Evolutionary conservation across 2,329 filamentous ascomycete species (phyloP), one percentile per base, ranked within the genome.

Genomic region (Mycocentrospora acerina): DNA sequence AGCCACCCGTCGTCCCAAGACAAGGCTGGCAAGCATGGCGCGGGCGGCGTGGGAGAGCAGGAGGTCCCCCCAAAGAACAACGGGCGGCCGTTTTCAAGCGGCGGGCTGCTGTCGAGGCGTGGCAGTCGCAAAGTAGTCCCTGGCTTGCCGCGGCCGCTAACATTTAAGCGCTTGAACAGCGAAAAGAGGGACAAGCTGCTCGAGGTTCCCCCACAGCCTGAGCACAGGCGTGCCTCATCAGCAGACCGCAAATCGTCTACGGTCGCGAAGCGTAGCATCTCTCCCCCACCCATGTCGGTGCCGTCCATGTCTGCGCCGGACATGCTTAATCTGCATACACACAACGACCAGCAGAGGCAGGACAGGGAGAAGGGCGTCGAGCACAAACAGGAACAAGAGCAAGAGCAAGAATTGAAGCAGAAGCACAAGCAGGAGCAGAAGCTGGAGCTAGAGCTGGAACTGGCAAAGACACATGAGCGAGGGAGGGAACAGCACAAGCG

Each of bases 131-230:
- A 77, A 57, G 87, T 89, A n/a, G 81, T 90, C 12, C 85, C 89
- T 13, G 85, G 85, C 12, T 71, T 95, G 25, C 88, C 89, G 26
- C 80, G 88, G 32, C 75, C 83, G 4, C 81, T 85, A 55, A 94
- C 88, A 0, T 90, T 94, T 69, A 86, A 83, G 67, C 81, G 90
- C 55, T 88, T 91, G 65, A 80, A 86, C 62, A 91, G 88, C 18
- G 90, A 95, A 68, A 78, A 80, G 47, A 79, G 89, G 53, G 81
- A 86, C 53, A 84, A 82, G 57, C 74, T 95, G 37, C 75, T 85
- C 42, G 82, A 86, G 29, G 75, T 82, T 28, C 73, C 83, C 32
- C 77, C 80, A 5, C 79, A 81, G 22, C 69, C 75, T 17, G 78
- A 79, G 26, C 86, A 90, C 67, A 80, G 86, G 51, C 80, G 89